Base-by-base conservation (phyloP, 768 basidiomycete species). In the Auriscalpium orientale region DNA sequence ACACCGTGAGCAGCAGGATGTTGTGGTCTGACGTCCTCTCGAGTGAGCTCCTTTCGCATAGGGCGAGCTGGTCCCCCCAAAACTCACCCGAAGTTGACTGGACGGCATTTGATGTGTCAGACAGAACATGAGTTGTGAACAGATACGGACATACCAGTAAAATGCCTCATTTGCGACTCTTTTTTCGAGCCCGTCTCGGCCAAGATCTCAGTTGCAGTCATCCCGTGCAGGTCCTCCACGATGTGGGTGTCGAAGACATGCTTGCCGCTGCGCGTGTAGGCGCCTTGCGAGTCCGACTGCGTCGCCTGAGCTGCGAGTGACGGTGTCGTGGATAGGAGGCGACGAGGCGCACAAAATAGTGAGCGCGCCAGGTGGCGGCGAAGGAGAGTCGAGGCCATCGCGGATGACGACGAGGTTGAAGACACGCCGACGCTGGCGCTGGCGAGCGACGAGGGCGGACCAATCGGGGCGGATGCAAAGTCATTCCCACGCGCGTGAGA, bases 1-100 rank as follows among this genome's bases (percentile, higher is more conserved):
- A 99, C 97, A 67, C 97, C 97, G 70, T 99, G 97, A 15, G 97
- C 97, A 54, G 97, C 97, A 54, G 95, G 95, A 76, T 99, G 95
- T 70, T 99, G 95, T 53, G 95, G 95, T 59, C 91, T 89, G 62
- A n/a, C 46, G 49, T 20, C 34, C 21, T 16, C 54, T 5, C 28
- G 7, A 28, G 7, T 28, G 4, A 28, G 28, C 28, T 28, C 28
- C 28, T 28, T 28, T 28, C 28, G 28, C 28, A 28, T 2, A 28
- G 28, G 28, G 28, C 4, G 28, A 3, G 28, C 28, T 5, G 28
- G 5, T 28, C 2, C 28, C 4, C 28, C 28, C 28, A 1, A 28
- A 64, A 33, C 80, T 56, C 59, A 82, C 87, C 91, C 95, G 69
- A 97, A 97, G 78, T 98, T 98, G 64, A 98, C 94, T 93, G 62